These are phyloP conservation scores for Penicillium canescens DNA, from an alignment of 495 filamentous ascomycete species.

Conservation along the genomic window DNA sequence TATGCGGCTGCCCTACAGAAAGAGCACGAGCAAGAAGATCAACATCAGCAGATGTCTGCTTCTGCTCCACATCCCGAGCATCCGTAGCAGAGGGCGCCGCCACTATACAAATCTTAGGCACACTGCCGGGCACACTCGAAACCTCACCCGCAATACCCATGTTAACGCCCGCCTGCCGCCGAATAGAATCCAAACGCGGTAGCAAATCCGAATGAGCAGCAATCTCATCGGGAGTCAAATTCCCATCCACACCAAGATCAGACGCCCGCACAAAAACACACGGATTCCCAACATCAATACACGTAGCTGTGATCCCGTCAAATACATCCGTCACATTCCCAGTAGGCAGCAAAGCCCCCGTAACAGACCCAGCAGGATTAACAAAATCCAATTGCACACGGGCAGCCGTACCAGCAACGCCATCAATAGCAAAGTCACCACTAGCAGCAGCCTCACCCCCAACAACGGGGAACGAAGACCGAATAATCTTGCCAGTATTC, in stretches of 20 bases:
- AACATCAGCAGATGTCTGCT: conserved; percentile 22
- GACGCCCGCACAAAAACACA: conserved; percentile 60
- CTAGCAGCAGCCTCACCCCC: conserved; percentile 47
- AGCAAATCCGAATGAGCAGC: conserved; percentile 48
- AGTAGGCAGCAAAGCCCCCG: conserved; percentile 65
- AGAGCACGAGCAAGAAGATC: conserved; percentile 49
- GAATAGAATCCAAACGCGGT: conserved; percentile 57
- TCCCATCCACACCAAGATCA: conserved; percentile 50
- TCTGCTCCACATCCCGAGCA: conserved; percentile 12
- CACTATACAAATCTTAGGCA: conserved; percentile 68
- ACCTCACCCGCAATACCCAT: conserved; percentile 59
- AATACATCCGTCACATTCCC: conserved; percentile 56
- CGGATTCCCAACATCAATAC: conserved; percentile 68
- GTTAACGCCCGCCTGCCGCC: conserved; percentile 55
- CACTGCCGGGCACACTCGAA: conserved; percentile 52
- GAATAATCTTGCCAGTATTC: conserved; percentile 54
- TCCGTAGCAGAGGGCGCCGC: conserved; percentile 33
- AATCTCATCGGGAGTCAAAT: conserved; percentile 55
- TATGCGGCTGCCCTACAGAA: conserved; percentile 61
- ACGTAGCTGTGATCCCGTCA: conserved; percentile 51
- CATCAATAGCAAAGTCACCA: conserved; percentile 66
- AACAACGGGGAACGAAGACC: conserved; percentile 48
- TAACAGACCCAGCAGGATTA: conserved; percentile 66
- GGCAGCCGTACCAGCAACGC: conserved; percentile 60
- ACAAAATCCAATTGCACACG: conserved; percentile 63